Conservation (phyloP, 164 flowering plant genomes). For the Vitis amurensis region DNA sequence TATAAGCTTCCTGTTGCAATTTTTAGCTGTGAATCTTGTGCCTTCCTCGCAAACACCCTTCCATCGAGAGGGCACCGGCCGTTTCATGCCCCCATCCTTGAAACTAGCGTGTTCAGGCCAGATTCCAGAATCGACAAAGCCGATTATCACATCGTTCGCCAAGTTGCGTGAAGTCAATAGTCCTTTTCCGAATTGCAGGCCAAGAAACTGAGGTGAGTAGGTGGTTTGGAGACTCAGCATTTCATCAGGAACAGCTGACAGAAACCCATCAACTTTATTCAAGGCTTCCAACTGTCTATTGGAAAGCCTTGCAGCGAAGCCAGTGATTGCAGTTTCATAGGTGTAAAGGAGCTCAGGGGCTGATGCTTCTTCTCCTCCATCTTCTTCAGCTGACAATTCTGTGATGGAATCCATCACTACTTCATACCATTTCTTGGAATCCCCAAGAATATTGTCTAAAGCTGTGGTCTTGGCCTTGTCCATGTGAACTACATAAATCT, state of each 20-base stretch:
- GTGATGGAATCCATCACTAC: not conserved
- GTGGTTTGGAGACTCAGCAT: conserved; percentile 66
- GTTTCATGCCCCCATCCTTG: conserved; percentile 30
- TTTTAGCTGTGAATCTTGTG: conserved; percentile 36
- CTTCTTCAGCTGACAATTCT: not conserved
- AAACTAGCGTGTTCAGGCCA: conserved; percentile 83
- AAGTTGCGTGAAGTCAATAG: conserved; percentile 45
- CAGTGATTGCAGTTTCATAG: conserved; percentile 53
- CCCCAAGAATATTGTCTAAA: too few species aligned
- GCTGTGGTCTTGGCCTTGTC: too few species aligned
- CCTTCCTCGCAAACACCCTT: conserved; percentile 64
- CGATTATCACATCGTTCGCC: conserved; percentile 62
- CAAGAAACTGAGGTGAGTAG: conserved; percentile 68
- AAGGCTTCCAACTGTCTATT: conserved; percentile 37
- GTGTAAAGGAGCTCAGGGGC: conserved; percentile 54
- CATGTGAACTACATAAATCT: too few species aligned
- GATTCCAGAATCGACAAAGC: conserved; percentile 75
- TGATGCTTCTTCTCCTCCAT: conserved; percentile 15
- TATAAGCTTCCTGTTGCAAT: conserved; percentile 61
- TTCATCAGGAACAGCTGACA: conserved; percentile 54
- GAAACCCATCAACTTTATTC: conserved; percentile 46
- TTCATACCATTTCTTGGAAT: too few species aligned
- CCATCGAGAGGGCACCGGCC: conserved; percentile 62
- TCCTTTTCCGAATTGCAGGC: conserved; percentile 56
- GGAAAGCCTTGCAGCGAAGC: conserved; percentile 71